Base-by-base conservation (phyloP, 352 stramenopile species). In the Pythium volutum region DNA sequence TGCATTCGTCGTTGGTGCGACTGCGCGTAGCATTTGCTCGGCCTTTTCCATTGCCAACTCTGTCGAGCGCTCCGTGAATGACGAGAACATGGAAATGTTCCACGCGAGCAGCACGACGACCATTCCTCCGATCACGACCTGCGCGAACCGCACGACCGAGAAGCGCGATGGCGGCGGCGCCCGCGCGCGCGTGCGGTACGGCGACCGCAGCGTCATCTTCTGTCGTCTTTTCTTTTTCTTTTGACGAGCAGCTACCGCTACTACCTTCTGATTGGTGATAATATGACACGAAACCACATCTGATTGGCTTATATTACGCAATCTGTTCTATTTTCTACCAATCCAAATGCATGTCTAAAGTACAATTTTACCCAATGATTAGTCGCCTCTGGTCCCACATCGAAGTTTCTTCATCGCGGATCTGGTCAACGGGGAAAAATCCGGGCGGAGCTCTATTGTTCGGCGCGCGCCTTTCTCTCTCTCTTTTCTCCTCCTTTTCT, bases 81-180 rank as follows among this genome's bases (percentile, higher is more conserved):
- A 45, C 39, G 69, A 66, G 46, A 88, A 70, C 54, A 74, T 70
- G 33, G 73, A 73, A 26, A 88, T 25, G 54, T 90, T 88, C 75
- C 76, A 88, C 49, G 67, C 71, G 38, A 88, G 72, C 12, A 84
- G 78, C 53, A 60, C 46, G 5, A 79, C 36, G 12, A 85, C 56
- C 26, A 67, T 71, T 18, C 59, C 36, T 14, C 53, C 54, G n/a
- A 63, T 58, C 9, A 68, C 41, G 9, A 74, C n/a, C 55, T 80
- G 81, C 45, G 63, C 27, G 11, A 76, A 6, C 0, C 69, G 38
- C 33, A 49, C 27, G 15, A 26, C 41, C 15, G 58, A 58, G 26
- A 12, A 52, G 15, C 55, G 55, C n/a, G 51, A 16, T 29, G 33
- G 12, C 33, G 43, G 22, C 33, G 27, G 45, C 29, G 34, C 43